phyloP scores from a whole-genome alignment of 1,284 basidiomycete genomes.

The Apiotrichum brassicae region DNA sequence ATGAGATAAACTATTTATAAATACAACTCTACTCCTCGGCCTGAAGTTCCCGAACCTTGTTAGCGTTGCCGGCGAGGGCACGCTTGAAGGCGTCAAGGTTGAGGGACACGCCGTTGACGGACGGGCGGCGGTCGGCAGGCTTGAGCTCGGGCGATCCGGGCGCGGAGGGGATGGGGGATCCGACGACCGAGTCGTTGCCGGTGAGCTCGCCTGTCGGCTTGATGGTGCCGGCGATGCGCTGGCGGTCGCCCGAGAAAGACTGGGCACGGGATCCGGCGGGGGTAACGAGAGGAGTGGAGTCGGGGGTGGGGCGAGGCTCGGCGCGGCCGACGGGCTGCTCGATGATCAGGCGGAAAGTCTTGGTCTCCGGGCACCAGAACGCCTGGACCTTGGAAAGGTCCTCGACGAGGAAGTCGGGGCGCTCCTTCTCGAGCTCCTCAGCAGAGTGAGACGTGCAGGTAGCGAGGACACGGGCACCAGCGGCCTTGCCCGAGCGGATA shows the following conservation, averaged over 20 bases:
- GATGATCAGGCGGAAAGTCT: slow-evolving; percentile 43
- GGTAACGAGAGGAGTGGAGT: slow-evolving; percentile 46
- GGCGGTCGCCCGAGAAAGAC: slow-evolving; percentile 36
- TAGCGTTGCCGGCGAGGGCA: slow-evolving; percentile 39
- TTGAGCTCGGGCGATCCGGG: slow-evolving; percentile 35
- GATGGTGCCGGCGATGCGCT: slow-evolving; percentile 14
- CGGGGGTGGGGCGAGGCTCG: slow-evolving; percentile 41
- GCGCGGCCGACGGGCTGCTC: slow-evolving; percentile 44
- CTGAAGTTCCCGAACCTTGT: slow-evolving; percentile 13
- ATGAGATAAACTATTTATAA: no score
- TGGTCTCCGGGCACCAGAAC: slow-evolving; percentile 38
- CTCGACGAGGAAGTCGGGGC: slow-evolving; percentile 48
- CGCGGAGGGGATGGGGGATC: slow-evolving; percentile 33
- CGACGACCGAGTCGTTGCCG: slow-evolving; percentile 45
- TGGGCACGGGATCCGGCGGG: slow-evolving; percentile 40
- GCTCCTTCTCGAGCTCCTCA: slow-evolving; percentile 45
- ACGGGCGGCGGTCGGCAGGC: slow-evolving; percentile 23
- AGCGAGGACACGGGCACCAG: slow-evolving; percentile 47
- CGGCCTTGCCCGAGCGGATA: slow-evolving; percentile 47
- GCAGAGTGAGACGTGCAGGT: slow-evolving; percentile 48
- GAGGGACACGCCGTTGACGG: slow-evolving; percentile 23
- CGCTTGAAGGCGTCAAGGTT: slow-evolving; percentile 46
- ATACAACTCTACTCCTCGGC: slow-evolving; percentile 9
- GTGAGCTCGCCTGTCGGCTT: slow-evolving; percentile 36
- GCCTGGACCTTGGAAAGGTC: slow-evolving; percentile 45